phyloP scores from a whole-genome alignment of 192 early-diverging fungal species.

The Coemansia guatemalensis region DNA sequence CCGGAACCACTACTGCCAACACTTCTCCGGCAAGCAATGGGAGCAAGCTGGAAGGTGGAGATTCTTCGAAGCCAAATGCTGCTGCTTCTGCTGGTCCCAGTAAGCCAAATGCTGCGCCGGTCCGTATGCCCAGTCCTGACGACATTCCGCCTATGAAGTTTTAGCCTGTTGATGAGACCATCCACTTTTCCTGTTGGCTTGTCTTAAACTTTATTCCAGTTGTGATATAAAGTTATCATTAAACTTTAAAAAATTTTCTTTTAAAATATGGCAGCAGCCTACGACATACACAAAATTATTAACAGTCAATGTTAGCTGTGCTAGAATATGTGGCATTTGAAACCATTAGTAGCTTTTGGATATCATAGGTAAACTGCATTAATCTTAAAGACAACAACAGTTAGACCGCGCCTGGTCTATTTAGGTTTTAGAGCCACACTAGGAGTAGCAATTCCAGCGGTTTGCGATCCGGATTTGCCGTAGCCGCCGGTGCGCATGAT shows the following conservation, averaged over 20 bases:
- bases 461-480: background rate
- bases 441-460: background rate
- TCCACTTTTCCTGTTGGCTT: background rate
- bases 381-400: background rate
- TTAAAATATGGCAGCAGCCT: no score
- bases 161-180: background rate
- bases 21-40: background rate
- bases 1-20: background rate
- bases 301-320: background rate
- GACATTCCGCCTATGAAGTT: background rate
- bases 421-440: background rate
- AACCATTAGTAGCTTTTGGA: background rate
- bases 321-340: no score
- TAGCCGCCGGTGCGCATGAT: conserved; percentile 7
- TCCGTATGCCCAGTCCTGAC: background rate
- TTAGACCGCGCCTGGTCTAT: background rate
- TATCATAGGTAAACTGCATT: background rate
- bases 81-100: background rate
- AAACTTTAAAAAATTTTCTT: no score
- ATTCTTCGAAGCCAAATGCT: background rate
- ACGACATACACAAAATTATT: background rate
- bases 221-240: no score
- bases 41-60: background rate
- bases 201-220: background rate
- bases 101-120: background rate